Conservation (phyloP, 306 rosid genomes). For the Parietaria judaica region DNA sequence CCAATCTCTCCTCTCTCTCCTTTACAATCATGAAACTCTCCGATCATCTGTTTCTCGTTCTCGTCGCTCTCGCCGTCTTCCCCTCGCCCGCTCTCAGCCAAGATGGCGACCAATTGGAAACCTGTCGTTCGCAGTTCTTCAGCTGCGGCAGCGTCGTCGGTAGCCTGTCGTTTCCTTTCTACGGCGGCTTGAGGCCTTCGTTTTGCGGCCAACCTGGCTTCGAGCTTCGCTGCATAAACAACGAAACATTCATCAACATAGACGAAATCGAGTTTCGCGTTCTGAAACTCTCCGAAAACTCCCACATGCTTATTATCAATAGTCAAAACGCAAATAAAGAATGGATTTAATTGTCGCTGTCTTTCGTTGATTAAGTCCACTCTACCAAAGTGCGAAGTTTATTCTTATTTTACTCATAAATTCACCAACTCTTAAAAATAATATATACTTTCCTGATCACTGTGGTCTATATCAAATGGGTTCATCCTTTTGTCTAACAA, state of each 20-base stretch:
- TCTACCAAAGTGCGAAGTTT: neutral
- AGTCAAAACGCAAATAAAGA: neutral
- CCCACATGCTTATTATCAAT: too few species aligned
- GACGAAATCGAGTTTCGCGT: neutral
- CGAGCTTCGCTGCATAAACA: constrained; percentile 1
- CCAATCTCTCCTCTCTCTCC: too few species aligned
- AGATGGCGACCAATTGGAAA: neutral
- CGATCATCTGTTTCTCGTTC: neutral
- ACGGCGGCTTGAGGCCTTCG: neutral
- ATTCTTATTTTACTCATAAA: neutral
- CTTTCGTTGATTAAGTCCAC: constrained; percentile 1
- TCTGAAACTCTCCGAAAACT: neutral
- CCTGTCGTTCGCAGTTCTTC: constrained; percentile 26
- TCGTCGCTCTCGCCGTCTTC: constrained; percentile 1
- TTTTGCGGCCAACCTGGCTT: constrained; percentile 1
- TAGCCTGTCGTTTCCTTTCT: constrained; percentile 29
- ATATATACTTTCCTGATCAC: neutral
- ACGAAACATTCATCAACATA: neutral
- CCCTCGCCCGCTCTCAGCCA: constrained; percentile 3
- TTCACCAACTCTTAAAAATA: neutral
- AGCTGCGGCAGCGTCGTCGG: constrained; percentile 9
- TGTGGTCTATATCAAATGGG: neutral
- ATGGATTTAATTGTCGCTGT: neutral
- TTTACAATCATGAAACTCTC: neutral
- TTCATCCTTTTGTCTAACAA: neutral